These are phyloP conservation scores for Lentinula raphanica DNA, from an alignment of 768 basidiomycete genomes.

Conservation along the genomic window DNA sequence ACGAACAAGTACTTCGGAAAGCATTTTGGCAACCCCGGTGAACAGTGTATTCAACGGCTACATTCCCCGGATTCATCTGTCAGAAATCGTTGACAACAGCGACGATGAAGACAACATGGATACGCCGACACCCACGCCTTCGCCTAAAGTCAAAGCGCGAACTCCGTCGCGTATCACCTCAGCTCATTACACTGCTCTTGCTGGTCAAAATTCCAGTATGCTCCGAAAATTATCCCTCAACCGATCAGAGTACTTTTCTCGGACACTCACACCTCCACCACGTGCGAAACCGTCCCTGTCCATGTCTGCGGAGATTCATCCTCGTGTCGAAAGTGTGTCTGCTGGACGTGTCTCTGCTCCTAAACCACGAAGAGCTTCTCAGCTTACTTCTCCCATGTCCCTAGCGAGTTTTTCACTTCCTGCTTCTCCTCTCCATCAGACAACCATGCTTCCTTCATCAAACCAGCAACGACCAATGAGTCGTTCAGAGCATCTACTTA, in stretches of 20 bases:
- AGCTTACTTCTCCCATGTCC: conserved; percentile 1
- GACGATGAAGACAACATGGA: background rate
- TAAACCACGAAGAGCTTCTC: background rate
- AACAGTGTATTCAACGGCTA: background rate
- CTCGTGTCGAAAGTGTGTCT: conserved; percentile 4
- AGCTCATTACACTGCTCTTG: background rate
- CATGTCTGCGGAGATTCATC: background rate
- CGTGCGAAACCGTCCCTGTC: conserved; percentile 2
- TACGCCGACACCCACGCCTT: conserved; percentile 2
- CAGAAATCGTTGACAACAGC: background rate
- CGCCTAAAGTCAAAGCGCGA: conserved; percentile 1
- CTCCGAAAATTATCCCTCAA: conserved; percentile 1
- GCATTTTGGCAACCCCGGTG: background rate
- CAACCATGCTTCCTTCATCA: background rate
- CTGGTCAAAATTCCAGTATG: background rate
- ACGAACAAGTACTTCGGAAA: background rate
- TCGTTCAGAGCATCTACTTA: background rate
- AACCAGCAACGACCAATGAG: background rate
- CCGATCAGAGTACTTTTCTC: background rate
- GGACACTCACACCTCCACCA: background rate
- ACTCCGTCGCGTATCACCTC: background rate
- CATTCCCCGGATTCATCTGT: background rate
- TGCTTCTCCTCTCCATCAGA: background rate
- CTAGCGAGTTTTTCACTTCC: background rate
- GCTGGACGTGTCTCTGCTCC: background rate